Conservation (phyloP, 768 basidiomycete genomes). For the Termitomyces bulborhizus region DNA sequence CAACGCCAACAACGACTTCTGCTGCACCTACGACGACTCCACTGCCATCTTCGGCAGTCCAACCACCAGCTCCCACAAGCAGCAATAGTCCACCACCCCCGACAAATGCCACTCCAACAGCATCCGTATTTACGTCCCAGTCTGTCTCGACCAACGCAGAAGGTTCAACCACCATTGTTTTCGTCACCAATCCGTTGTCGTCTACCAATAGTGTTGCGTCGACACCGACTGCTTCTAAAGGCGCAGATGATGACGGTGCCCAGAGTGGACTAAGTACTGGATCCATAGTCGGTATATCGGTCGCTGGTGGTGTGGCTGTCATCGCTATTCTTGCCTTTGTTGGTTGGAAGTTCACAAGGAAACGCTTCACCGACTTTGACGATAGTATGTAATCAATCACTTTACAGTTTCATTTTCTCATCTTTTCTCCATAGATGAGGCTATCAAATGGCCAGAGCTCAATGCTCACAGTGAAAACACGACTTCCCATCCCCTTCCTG, state of each 20-base stretch:
- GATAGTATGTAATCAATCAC: slow-evolving; percentile 51
- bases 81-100: background rate
- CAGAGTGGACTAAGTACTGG: slow-evolving; percentile 51
- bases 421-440: slow-evolving; percentile 46
- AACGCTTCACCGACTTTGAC: slow-evolving; percentile 69
- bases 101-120: slow-evolving; percentile 4
- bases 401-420: slow-evolving; percentile 4
- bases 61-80: background rate
- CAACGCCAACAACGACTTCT: slow-evolving; percentile 5
- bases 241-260: slow-evolving; percentile 13
- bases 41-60: background rate
- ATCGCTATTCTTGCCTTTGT: slow-evolving; percentile 70
- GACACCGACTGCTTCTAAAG: slow-evolving; percentile 20
- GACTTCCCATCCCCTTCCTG: slow-evolving; percentile 61
- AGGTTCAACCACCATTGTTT: slow-evolving; percentile 23
- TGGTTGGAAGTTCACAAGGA: slow-evolving; percentile 82
- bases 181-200: slow-evolving; percentile 19
- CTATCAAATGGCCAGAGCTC: slow-evolving; percentile 89
- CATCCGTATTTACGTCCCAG: slow-evolving; percentile 3
- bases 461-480: slow-evolving; percentile 50
- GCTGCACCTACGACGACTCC: slow-evolving; percentile 3
- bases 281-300: slow-evolving; percentile 75
- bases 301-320: slow-evolving; percentile 73
- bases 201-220: slow-evolving; percentile 21
- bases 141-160: slow-evolving; percentile 10